These are phyloP conservation scores for Bipolaris cookei DNA, from an alignment of 2,329 filamentous ascomycete species.

Conservation along the genomic window DNA sequence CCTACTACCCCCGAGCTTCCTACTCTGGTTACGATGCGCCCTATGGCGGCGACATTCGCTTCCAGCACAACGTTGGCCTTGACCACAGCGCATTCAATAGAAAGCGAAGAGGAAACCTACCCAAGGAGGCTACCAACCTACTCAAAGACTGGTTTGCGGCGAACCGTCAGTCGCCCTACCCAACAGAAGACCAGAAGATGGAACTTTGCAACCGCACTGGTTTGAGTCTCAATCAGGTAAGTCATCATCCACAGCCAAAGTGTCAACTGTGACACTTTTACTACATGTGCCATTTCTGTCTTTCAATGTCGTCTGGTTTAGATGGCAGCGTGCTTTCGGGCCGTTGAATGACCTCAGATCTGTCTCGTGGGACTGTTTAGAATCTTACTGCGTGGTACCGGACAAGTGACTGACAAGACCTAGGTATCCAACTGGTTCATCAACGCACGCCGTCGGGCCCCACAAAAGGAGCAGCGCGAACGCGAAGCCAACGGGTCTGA, in stretches of 20 bases:
- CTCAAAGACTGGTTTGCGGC: conserved; percentile 76
- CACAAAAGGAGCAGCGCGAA: conserved; percentile 40
- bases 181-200: conserved; percentile 86
- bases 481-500: conserved; percentile 30
- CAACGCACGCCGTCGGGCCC: conserved; percentile 69
- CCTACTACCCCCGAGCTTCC: conserved; percentile 25
- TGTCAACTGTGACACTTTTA: conserved; percentile 47
- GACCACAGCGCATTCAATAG: conserved; percentile 50
- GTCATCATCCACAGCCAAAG: conserved; percentile 8
- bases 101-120: conserved; percentile 78
- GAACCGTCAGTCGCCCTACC: conserved; percentile 71
- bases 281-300: conserved; percentile 27
- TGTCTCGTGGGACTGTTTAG: not conserved
- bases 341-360: not conserved
- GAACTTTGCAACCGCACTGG: conserved; percentile 77
- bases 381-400: not conserved
- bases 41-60: conserved; percentile 36
- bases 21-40: conserved; percentile 30
- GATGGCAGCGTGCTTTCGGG: conserved; percentile 11
- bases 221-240: conserved; percentile 74
- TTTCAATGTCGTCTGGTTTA: conserved; percentile 11
- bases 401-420: conserved; percentile 16
- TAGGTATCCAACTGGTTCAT: conserved; percentile 82
- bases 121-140: conserved; percentile 87
- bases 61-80: conserved; percentile 37